These are phyloP conservation scores for Mycena sanguinolenta DNA, from an alignment of 768 basidiomycete genomes.

Conservation along the genomic window DNA sequence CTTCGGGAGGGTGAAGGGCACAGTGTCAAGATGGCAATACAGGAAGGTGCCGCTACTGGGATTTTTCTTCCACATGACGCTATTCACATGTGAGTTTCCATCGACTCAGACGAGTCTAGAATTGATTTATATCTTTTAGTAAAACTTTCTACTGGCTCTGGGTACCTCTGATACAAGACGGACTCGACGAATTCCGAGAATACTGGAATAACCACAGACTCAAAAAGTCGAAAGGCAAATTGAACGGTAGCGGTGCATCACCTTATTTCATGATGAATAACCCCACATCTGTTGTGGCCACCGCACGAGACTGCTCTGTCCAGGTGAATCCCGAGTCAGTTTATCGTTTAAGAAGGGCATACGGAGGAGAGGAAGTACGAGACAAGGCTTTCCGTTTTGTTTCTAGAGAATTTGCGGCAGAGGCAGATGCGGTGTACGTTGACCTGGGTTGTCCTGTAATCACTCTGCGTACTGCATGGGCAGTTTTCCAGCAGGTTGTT, in stretches of 20 bases:
- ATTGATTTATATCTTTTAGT: neutral
- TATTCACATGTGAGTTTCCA: neutral
- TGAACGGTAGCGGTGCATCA: neutral
- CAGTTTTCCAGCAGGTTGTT: too few species aligned
- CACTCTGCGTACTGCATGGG: too few species aligned
- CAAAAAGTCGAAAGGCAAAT: neutral
- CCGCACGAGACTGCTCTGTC: conserved; percentile 12
- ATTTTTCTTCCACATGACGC: neutral
- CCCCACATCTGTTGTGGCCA: neutral
- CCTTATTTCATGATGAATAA: conserved; percentile 3
- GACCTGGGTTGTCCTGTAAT: conserved; percentile 7
- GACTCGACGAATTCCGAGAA: conserved; percentile 8
- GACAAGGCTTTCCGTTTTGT: conserved; percentile 23
- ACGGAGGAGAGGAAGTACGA: conserved; percentile 12
- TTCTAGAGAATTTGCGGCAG: conserved; percentile 10
- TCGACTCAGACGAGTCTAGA: too few species aligned
- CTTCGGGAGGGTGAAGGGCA: neutral
- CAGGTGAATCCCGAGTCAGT: conserved; percentile 16
- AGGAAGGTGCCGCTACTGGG: neutral
- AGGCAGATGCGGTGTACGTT: conserved; percentile 14
- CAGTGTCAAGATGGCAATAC: neutral
- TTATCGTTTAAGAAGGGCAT: conserved; percentile 16
- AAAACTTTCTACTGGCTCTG: conserved; percentile 23
- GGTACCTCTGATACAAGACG: conserved; percentile 11
- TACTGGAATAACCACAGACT: conserved; percentile 23